Base-by-base conservation (phyloP, 306 rosid species). In the Fragaria vesca region DNA sequence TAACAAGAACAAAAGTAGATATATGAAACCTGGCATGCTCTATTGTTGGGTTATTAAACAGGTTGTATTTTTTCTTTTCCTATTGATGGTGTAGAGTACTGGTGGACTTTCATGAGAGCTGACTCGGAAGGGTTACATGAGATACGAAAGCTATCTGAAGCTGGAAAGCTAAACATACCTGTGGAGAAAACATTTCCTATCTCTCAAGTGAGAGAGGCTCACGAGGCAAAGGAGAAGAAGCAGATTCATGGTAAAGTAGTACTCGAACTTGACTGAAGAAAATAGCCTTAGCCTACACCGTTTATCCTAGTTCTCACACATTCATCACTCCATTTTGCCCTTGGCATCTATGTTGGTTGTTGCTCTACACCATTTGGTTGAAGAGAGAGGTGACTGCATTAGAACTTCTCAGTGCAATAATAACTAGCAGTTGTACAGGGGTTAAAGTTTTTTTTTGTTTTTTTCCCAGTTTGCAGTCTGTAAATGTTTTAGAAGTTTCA, bases 51-150 rank as follows among this genome's bases (percentile, higher is more conserved):
- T 46, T 26, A 34, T 69, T 16, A 17, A 17, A 36, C 62, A 8
- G 71, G 52, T 72, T n/a, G 11, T 12, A 12, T 57, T 48, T 63
- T 11, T 54, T 3, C 13, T 61, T 17, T 66, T 74, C 72, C 38
- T 81, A 66, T 54, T 80, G 72, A 50, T 79, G 84, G 81, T 88
- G 57, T 84, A 93, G 97, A 91, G 51, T 95, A 95, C 85, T 90
- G 89, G 52, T 95, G 97, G 99, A 86, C 90, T 32, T 91, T 61
- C 79, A 95, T 95, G 99, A 89, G 97, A 84, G 92, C 97, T 8
- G 99, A 95, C 81, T 51, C 85, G 26, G 99, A 95, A 62, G 99
- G 99, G 63, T 84, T 95, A 71, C 24, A 78, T 69, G 96, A 89
- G 93, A 87, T 93, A 77, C 81, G 88, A 75, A 86, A 78, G 87